Evolutionary conservation across 495 filamentous ascomycete species (phyloP).

Genomic region (Neurospora sp.): DNA sequence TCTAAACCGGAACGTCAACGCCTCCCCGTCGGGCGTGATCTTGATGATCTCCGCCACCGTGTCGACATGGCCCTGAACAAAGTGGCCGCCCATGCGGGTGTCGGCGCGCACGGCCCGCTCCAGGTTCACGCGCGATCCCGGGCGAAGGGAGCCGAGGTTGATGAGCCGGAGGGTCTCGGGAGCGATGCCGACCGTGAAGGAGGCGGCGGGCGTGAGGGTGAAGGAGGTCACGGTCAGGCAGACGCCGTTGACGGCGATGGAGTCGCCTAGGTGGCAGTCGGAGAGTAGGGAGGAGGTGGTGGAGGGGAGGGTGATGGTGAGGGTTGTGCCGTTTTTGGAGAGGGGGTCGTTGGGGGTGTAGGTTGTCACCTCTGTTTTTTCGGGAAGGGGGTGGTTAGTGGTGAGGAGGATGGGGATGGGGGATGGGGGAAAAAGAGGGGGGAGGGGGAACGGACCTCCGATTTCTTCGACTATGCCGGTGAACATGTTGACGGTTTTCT

Average conservation of each 20-base stretch:
- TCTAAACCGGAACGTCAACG: slow-evolving; percentile 71
- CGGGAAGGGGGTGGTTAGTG: background rate
- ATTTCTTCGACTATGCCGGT: slow-evolving; percentile 94
- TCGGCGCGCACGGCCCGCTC: slow-evolving; percentile 82
- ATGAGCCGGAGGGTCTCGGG: slow-evolving; percentile 95
- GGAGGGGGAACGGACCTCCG: slow-evolving; percentile 54
- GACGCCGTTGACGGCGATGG: slow-evolving; percentile 81
- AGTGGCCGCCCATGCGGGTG: slow-evolving; percentile 84
- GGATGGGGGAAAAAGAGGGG: background rate
- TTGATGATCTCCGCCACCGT: slow-evolving; percentile 63
- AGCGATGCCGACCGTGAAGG: slow-evolving; percentile 89
- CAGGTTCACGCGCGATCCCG: slow-evolving; percentile 61
- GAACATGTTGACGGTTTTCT: slow-evolving; percentile 56
- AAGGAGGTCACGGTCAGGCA: slow-evolving; percentile 86
- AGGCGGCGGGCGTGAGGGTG: slow-evolving; percentile 29
- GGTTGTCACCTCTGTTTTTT: slow-evolving; percentile 10
- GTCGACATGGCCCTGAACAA: slow-evolving; percentile 91
- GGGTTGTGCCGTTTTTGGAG: slow-evolving; percentile 54
- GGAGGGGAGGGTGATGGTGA: slow-evolving; percentile 61
- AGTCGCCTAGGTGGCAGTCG: slow-evolving; percentile 82
- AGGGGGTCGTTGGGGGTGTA: slow-evolving; percentile 1
- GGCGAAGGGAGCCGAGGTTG: slow-evolving; percentile 65
- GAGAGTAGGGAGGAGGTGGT: slow-evolving; percentile 51
- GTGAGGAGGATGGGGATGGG: background rate
- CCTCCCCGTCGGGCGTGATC: slow-evolving; percentile 72